phyloP scores from a whole-genome alignment of 768 basidiomycete species.

The Gymnopilus dilepis region DNA sequence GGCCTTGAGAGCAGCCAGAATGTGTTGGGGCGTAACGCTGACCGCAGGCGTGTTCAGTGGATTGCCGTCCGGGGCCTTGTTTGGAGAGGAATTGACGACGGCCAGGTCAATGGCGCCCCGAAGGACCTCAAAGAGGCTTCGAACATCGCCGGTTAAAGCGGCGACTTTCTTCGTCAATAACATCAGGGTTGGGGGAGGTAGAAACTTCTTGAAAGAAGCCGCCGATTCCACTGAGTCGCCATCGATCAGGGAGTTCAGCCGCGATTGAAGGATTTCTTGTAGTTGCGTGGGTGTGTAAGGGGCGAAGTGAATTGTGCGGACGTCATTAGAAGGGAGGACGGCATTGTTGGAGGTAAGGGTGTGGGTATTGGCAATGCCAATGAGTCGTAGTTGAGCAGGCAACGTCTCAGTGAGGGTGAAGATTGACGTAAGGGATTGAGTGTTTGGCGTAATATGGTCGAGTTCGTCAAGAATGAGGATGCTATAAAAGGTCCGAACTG shows the following conservation, averaged over 20 bases:
- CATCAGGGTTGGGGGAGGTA: slow-evolving; percentile 67
- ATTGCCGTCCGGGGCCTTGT: slow-evolving; percentile 32
- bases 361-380: slow-evolving; percentile 91
- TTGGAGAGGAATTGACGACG: slow-evolving; percentile 33
- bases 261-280: slow-evolving; percentile 66
- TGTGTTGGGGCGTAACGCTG: slow-evolving; percentile 66
- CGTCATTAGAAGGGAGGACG: slow-evolving; percentile 42
- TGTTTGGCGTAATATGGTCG: slow-evolving; percentile 74
- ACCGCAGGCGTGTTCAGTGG: slow-evolving; percentile 41
- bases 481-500: slow-evolving; percentile 41
- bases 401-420: slow-evolving; percentile 70
- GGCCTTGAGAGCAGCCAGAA: slow-evolving; percentile 77
- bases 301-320: slow-evolving; percentile 77
- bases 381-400: slow-evolving; percentile 61
- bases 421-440: slow-evolving; percentile 62
- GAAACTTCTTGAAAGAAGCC: slow-evolving; percentile 52
- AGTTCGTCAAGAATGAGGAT: slow-evolving; percentile 86
- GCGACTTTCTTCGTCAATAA: slow-evolving; percentile 84
- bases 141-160: slow-evolving; percentile 81
- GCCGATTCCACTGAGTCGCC: slow-evolving; percentile 31
- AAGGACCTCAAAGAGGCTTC: slow-evolving; percentile 79
- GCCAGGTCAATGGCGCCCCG: slow-evolving; percentile 80
- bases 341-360: slow-evolving; percentile 63
- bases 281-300: slow-evolving; percentile 80
- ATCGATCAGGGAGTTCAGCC: slow-evolving; percentile 59